Conservation (phyloP, 345 rosid genomes). For the Dovyalis caffra region DNA sequence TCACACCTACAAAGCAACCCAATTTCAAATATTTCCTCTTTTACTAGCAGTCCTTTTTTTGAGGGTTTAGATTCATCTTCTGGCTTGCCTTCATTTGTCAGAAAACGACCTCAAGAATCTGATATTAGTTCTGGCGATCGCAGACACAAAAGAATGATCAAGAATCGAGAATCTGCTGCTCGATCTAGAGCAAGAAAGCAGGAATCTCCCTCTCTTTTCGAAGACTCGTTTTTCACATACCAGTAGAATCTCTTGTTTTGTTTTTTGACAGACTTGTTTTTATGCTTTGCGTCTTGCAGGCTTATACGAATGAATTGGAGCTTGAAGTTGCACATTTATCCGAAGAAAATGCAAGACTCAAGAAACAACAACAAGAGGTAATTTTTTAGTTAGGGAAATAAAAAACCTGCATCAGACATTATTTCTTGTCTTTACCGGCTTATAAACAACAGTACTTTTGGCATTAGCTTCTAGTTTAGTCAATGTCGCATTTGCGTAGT, state of each 20-base stretch:
- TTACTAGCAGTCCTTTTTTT: constrained; percentile 33
- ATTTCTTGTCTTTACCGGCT: too few relatives aligned
- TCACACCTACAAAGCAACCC: constrained; percentile 31
- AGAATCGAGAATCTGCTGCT: constrained; percentile 87
- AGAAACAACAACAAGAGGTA: constrained; percentile 64
- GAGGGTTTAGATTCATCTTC: constrained; percentile 37
- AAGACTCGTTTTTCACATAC: not conserved
- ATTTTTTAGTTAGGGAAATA: too few relatives aligned
- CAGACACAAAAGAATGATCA: too few relatives aligned
- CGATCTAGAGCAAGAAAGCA: constrained; percentile 83
- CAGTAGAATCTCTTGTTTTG: not conserved
- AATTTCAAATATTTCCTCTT: constrained; percentile 28
- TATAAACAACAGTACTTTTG: too few relatives aligned
- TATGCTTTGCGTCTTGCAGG: constrained; percentile 39
- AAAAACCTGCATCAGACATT: too few relatives aligned
- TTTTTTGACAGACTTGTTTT: constrained; percentile 11
- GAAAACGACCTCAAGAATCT: constrained; percentile 46
- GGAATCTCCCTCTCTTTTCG: constrained; percentile 36
- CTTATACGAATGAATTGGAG: constrained; percentile 67
- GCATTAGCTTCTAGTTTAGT: too few relatives aligned
- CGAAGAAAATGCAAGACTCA: constrained; percentile 68
- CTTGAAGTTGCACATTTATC: constrained; percentile 46
- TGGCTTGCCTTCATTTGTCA: constrained; percentile 34
- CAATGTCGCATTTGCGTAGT: too few relatives aligned
- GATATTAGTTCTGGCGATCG: constrained; percentile 42